These are phyloP conservation scores for Phialocephala sp. DNA, from an alignment of 2,329 filamentous ascomycete species.

Conservation along the genomic window DNA sequence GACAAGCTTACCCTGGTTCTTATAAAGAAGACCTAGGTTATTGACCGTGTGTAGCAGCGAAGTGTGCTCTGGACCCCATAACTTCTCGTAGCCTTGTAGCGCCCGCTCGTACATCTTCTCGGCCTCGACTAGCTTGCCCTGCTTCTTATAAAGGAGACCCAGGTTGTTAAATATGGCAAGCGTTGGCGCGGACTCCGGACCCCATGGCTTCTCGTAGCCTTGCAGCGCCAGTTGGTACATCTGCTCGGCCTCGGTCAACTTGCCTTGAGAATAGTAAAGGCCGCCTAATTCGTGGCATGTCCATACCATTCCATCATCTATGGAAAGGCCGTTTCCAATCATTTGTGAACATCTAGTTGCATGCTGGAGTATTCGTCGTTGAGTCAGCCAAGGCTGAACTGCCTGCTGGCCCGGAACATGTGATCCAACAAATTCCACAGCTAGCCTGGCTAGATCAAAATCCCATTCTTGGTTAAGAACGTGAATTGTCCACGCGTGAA, in stretches of 20 bases:
- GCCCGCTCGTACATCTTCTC: conserved; percentile 32
- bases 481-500: conserved; percentile 23
- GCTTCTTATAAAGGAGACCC: conserved; percentile 34
- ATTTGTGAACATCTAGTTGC: conserved; percentile 22
- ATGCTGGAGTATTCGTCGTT: conserved; percentile 23
- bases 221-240: conserved; percentile 29
- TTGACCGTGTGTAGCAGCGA: conserved; percentile 24
- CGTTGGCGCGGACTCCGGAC: conserved; percentile 24
- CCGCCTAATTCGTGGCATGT: conserved; percentile 31
- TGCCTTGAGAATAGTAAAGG: conserved; percentile 29
- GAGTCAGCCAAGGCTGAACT: conserved; percentile 16
- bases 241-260: conserved; percentile 36
- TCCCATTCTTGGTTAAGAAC: conserved; percentile 22
- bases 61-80: conserved; percentile 21
- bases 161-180: conserved; percentile 29
- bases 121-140: conserved; percentile 38
- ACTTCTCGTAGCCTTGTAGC: conserved; percentile 23
- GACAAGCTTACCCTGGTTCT: conserved; percentile 32
- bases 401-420: conserved; percentile 10
- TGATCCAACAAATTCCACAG: conserved; percentile 16
- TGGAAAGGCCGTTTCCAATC: conserved; percentile 25
- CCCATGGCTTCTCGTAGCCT: conserved; percentile 23
- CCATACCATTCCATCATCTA: conserved; percentile 24
- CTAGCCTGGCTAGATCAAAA: conserved; percentile 19
- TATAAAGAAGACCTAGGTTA: conserved; percentile 38